Evolutionary conservation across 305 asterid genomes (phyloP).

Genomic region (Lippia alba): DNA sequence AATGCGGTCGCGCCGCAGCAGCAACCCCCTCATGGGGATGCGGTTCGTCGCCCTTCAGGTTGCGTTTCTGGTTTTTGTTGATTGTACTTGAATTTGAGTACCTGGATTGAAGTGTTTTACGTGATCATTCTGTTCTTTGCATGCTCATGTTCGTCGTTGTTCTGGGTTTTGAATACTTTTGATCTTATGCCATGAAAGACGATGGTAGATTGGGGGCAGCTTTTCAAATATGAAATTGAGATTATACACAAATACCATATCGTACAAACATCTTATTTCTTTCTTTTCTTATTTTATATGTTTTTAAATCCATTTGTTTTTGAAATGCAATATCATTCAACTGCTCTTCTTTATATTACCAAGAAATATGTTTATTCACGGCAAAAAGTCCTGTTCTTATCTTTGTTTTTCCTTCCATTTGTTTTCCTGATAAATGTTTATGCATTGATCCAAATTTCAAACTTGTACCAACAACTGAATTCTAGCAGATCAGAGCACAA

Average conservation of each 20-base stretch:
- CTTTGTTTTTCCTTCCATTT: background rate
- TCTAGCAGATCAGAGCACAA: background rate
- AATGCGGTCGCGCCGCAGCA: conserved; percentile 27
- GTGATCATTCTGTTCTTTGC: background rate
- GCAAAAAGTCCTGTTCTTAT: background rate
- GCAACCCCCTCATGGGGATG: conserved; percentile 58
- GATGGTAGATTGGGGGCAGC: background rate
- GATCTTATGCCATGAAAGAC: background rate
- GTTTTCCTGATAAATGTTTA: no score
- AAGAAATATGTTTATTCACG: background rate
- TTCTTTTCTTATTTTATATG: no score
- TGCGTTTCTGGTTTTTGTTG: background rate
- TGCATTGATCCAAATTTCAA: no score
- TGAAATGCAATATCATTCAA: background rate
- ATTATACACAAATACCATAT: no score
- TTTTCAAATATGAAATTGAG: no score
- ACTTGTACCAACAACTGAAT: no score
- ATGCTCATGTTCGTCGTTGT: no score
- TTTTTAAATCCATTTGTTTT: background rate
- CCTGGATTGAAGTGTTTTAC: background rate
- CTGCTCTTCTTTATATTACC: background rate
- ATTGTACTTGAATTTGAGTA: background rate
- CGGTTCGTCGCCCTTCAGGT: conserved; percentile 91
- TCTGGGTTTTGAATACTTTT: background rate
- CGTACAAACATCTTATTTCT: no score